Percentiles rank a stretch among this genome's conserved stretches.
Evolutionary conservation across 1,139 yeast genomes (phyloP).

Genomic region (Taphrina wiesneri): DNA sequence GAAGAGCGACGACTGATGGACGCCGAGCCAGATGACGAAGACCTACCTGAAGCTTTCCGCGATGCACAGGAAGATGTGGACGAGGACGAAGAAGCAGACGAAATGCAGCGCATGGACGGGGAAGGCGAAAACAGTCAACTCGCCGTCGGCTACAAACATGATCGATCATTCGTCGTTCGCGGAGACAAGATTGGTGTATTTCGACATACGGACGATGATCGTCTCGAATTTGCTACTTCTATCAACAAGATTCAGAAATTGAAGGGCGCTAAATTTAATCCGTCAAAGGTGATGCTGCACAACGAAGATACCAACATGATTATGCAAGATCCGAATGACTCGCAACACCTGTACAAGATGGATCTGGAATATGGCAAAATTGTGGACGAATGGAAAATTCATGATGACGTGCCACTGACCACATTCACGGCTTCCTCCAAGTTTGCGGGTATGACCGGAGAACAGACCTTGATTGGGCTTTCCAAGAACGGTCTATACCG

Average conservation of each 20-base stretch:
- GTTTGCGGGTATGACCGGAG: constrained; percentile 70
- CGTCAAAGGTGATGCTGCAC: constrained; percentile 71
- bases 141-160: constrained; percentile 68
- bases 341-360: constrained; percentile 61
- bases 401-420: constrained; percentile 51
- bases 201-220: constrained; percentile 55
- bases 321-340: constrained; percentile 56
- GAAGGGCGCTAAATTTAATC: constrained; percentile 58
- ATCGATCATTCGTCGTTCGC: constrained; percentile 74
- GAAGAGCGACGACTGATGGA: constrained; percentile 42
- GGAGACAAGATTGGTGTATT: constrained; percentile 82
- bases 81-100: constrained; percentile 38
- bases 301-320: constrained; percentile 69
- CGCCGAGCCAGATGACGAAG: constrained; percentile 23
- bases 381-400: constrained; percentile 75
- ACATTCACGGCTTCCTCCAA: constrained; percentile 69
- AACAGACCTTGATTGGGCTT: constrained; percentile 71
- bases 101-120: constrained; percentile 39
- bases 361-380: constrained; percentile 76
- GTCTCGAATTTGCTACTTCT: constrained; percentile 63
- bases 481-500: constrained; percentile 65
- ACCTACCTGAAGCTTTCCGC: constrained; percentile 38
- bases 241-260: constrained; percentile 61
- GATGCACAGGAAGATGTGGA: constrained; percentile 40
- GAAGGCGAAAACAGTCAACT: constrained; percentile 59